Evolutionary conservation across 306 rosid species (phyloP), one percentile per base, ranked within the genome.

Genomic region (Cicer arietinum): DNA sequence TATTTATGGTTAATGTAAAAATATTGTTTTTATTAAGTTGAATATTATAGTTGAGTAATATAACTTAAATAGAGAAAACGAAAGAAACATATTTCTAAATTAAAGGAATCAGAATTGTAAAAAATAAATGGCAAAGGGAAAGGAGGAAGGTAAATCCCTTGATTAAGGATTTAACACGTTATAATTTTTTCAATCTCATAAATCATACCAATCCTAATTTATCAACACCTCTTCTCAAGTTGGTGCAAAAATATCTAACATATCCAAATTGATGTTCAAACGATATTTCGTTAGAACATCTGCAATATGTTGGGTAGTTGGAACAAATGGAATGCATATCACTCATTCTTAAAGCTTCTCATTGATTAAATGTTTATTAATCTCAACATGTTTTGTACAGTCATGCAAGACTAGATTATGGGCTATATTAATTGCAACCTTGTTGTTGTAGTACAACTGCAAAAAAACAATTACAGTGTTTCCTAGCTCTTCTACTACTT

Each of bases 231-330:
- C 13, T 6, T 37, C 5, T 54, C 37, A 18, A 54, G 60, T 18
- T 54, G 13, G 63, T 25, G 14, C 2, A 57, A 30, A 22, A 1
- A 57, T 57, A 57, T 22, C 3, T 57, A 57, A 10, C 63, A 57
- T 22, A 6, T 7, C 41, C 63, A 57, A 12, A 41, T 22, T 57
- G 39, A 39, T 20, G 14, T 57, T 22, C 63, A 57, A 10, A 57
- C 14, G 14, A 14, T 40, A 9, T 40, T 20, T 57, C 3, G 14
- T 57, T 54, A 20, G 62, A 25, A 10, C 63, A 57, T 56, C 8
- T 30, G n/a, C 39, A 57, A 57, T 57, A 8, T 20, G 63, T 57
- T 57, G n/a, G 63, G 13, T 56, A 39, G 63, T 57, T 57, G 63
- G 40, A 57, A 22, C 40, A 57, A 57, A 57, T 57, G 63, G 62